A percentile compares a stretch with the other conserved stretches of the same genome.
phyloP scores from a whole-genome alignment of 2,329 filamentous ascomycete species.

The Macrophomina tecta region DNA sequence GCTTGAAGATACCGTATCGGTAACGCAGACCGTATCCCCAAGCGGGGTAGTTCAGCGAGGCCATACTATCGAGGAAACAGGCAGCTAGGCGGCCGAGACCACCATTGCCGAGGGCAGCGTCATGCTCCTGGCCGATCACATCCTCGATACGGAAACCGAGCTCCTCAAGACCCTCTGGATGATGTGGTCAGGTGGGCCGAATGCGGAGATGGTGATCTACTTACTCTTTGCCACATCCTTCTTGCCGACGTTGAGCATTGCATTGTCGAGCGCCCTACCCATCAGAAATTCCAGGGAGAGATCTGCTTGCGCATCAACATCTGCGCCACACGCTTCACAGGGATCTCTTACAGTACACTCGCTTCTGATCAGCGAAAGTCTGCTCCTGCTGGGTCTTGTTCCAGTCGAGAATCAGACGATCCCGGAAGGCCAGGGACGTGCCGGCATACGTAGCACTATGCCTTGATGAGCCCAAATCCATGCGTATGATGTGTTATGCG shows the following conservation, averaged over 20 bases:
- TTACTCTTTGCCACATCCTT: constrained; percentile 83
- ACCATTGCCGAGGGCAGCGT: constrained; percentile 94
- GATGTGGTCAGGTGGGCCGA: constrained; percentile 22
- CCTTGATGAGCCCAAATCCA: constrained; percentile 26
- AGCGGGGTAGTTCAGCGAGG: constrained; percentile 91
- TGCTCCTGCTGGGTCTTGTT: constrained; percentile 98
- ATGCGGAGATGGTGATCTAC: constrained; percentile 34
- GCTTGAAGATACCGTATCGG: constrained; percentile 95
- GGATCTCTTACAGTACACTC: constrained; percentile 75
- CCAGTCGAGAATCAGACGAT: constrained; percentile 93
- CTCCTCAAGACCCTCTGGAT: constrained; percentile 77
- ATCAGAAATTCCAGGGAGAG: constrained; percentile 97
- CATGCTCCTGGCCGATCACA: constrained; percentile 91
- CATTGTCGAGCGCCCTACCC: constrained; percentile 96
- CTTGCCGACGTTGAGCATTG: constrained; percentile 92
- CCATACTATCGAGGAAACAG: constrained; percentile 95
- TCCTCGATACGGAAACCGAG: constrained; percentile 98
- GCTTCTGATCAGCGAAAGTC: constrained; percentile 87
- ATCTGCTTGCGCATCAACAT: constrained; percentile 55
- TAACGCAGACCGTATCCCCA: constrained; percentile 98
- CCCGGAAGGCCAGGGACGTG: constrained; percentile 88
- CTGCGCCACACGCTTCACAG: background rate
- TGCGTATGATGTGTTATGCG: background rate
- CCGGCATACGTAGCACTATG: constrained; percentile 83
- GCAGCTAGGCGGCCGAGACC: constrained; percentile 93